phyloP scores from a whole-genome alignment of 345 rosid genomes.

The Citrus sp. region DNA sequence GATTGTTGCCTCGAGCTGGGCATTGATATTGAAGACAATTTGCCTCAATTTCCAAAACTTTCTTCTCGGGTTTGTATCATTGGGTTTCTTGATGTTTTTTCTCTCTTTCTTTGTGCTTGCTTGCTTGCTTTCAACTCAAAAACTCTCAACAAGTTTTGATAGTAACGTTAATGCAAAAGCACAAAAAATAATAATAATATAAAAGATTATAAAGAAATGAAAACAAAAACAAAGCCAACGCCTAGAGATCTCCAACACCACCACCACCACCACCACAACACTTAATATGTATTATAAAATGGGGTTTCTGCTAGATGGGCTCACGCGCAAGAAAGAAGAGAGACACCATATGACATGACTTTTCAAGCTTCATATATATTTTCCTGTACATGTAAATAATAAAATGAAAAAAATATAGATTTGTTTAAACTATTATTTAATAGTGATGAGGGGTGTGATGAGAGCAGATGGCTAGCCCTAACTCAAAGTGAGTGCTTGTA shows the following conservation, averaged over 20 bases:
- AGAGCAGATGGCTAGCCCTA: slow-evolving; percentile 10
- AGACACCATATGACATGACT: slow-evolving; percentile 15
- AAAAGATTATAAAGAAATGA: background rate
- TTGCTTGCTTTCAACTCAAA: slow-evolving; percentile 62
- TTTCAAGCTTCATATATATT: slow-evolving; percentile 9
- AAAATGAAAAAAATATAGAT: background rate
- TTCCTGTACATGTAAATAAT: background rate
- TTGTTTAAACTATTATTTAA: background rate
- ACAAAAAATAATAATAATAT: slow-evolving; percentile 13
- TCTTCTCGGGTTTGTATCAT: slow-evolving; percentile 68
- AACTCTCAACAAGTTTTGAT: slow-evolving; percentile 17
- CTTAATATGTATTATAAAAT: slow-evolving; percentile 14
- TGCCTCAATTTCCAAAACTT: slow-evolving; percentile 69
- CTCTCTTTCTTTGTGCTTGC: slow-evolving; percentile 29
- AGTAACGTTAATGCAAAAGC: slow-evolving; percentile 4
- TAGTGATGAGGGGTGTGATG: background rate
- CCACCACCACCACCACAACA: slow-evolving; percentile 35
- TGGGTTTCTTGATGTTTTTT: slow-evolving; percentile 43
- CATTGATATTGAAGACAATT: slow-evolving; percentile 53
- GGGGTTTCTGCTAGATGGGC: background rate
- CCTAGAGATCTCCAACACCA: slow-evolving; percentile 75
- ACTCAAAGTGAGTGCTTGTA: slow-evolving; percentile 8
- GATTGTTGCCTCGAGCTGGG: slow-evolving; percentile 47
- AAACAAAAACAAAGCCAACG: slow-evolving; percentile 33
- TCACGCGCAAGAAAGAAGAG: slow-evolving; percentile 23